These are phyloP conservation scores for Nigrospora osmanthi DNA, from an alignment of 2,329 filamentous ascomycete genomes.

Conservation along the genomic window DNA sequence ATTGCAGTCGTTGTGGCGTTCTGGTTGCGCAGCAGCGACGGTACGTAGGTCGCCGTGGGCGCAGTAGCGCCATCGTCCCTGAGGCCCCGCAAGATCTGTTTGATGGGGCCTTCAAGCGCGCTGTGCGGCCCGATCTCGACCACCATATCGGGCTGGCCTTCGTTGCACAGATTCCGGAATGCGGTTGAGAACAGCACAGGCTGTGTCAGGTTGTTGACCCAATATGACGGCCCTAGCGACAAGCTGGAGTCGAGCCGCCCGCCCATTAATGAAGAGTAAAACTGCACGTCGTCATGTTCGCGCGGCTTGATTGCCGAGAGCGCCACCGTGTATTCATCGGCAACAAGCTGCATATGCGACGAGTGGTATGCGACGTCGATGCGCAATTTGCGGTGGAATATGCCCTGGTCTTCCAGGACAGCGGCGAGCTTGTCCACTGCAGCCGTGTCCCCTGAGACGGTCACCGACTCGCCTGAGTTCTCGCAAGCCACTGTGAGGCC, in stretches of 20 bases:
- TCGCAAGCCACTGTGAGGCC: conserved; percentile 16
- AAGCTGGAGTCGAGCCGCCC: not conserved
- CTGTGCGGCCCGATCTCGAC: conserved; percentile 2
- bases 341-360: conserved; percentile 16
- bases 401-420: conserved; percentile 7
- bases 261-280: conserved; percentile 5
- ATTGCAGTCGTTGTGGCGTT: conserved; percentile 12
- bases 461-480: conserved; percentile 21
- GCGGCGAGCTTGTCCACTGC: conserved; percentile 10
- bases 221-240: not conserved
- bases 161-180: not conserved
- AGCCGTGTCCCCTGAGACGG: conserved; percentile 19
- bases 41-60: conserved; percentile 11
- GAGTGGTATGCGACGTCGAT: conserved; percentile 25
- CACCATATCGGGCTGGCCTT: not conserved
- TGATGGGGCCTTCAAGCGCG: conserved; percentile 1
- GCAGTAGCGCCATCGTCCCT: not conserved
- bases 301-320: conserved; percentile 2
- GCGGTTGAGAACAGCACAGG: conserved; percentile 1
- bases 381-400: conserved; percentile 17
- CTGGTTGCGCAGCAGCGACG: conserved; percentile 12
- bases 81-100: not conserved
- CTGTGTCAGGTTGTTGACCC: conserved; percentile 2
- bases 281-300: not conserved
- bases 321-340: conserved; percentile 3